Evolutionary conservation across 768 basidiomycete genomes (phyloP).

Genomic region (Amanita pallidorosea): DNA sequence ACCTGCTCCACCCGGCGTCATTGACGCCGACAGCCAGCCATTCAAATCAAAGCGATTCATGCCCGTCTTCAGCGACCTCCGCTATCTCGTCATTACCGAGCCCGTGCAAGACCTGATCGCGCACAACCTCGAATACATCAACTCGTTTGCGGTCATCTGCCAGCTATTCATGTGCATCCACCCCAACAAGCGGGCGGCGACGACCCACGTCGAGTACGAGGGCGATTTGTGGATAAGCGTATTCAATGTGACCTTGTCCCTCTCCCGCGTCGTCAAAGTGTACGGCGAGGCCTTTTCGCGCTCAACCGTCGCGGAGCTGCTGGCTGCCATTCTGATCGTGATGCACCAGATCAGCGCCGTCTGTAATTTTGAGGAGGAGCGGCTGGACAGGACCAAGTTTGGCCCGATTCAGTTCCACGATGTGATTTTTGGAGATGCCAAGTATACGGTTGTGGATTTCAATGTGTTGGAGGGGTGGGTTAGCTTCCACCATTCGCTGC

Average conservation of each 20-base stretch:
- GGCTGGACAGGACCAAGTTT: constrained; percentile 59
- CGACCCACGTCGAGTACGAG: constrained; percentile 90
- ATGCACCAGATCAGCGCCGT: constrained; percentile 64
- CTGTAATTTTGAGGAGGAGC: constrained; percentile 55
- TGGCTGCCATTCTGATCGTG: constrained; percentile 57
- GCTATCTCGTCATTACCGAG: constrained; percentile 73
- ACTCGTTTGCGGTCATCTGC: constrained; percentile 66
- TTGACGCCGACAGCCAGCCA: constrained; percentile 78
- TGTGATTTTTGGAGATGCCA: constrained; percentile 49
- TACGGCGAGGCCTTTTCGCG: constrained; percentile 78
- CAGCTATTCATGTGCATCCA: constrained; percentile 91
- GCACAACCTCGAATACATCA: constrained; percentile 51
- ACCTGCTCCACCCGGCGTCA: constrained; percentile 15
- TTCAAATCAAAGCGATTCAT: constrained; percentile 96
- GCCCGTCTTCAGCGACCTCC: constrained; percentile 87
- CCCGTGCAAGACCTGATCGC: constrained; percentile 76
- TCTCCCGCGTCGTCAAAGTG: constrained; percentile 81
- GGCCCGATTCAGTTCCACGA: constrained; percentile 50
- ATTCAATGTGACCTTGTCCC: constrained; percentile 87
- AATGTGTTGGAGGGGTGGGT: constrained; percentile 75
- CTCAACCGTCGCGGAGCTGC: constrained; percentile 45
- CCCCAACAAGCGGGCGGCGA: constrained; percentile 74
- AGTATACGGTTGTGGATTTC: constrained; percentile 61
- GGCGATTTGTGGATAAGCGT: constrained; percentile 95
- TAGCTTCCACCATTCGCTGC: constrained; percentile 87